Percentiles rank a stretch among this genome's conserved stretches.
phyloP scores from a whole-genome alignment of 2,329 filamentous ascomycete species.

The Diaporthe ampelina region DNA sequence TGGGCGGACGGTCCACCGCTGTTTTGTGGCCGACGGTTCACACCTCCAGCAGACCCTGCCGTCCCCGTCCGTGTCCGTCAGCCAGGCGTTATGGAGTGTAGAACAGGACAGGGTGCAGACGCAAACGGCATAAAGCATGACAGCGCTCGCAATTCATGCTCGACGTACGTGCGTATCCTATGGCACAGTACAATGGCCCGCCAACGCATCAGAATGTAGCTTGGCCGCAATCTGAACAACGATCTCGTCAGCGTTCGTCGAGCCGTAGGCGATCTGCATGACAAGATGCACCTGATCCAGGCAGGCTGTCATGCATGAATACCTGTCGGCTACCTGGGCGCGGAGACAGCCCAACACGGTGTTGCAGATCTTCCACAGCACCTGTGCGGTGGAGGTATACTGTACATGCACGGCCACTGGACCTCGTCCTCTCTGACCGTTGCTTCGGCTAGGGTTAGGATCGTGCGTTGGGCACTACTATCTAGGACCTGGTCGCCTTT shows the following conservation, averaged over 20 bases:
- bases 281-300: slow-evolving; percentile 29
- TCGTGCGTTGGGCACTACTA: slow-evolving; percentile 29
- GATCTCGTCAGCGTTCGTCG: background rate
- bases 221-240: slow-evolving; percentile 7
- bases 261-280: slow-evolving; percentile 36
- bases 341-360: background rate
- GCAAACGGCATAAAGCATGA: slow-evolving; percentile 21
- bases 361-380: slow-evolving; percentile 13
- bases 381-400: background rate
- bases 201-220: slow-evolving; percentile 1
- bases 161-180: background rate
- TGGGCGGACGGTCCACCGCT: slow-evolving; percentile 36
- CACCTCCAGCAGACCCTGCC: background rate
- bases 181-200: background rate
- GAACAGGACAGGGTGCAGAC: slow-evolving; percentile 17
- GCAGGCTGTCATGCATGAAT: slow-evolving; percentile 23
- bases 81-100: background rate
- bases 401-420: slow-evolving; percentile 28
- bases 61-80: slow-evolving; percentile 5
- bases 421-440: slow-evolving; percentile 12
- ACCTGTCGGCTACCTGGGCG: slow-evolving; percentile 13
- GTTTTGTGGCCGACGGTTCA: slow-evolving; percentile 34
- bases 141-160: slow-evolving; percentile 15
- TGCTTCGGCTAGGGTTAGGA: slow-evolving; percentile 28
- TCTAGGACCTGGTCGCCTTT: background rate